Conservation (phyloP, 2,329 filamentous ascomycete genomes). For the Aspergillus eucalypticola region DNA sequence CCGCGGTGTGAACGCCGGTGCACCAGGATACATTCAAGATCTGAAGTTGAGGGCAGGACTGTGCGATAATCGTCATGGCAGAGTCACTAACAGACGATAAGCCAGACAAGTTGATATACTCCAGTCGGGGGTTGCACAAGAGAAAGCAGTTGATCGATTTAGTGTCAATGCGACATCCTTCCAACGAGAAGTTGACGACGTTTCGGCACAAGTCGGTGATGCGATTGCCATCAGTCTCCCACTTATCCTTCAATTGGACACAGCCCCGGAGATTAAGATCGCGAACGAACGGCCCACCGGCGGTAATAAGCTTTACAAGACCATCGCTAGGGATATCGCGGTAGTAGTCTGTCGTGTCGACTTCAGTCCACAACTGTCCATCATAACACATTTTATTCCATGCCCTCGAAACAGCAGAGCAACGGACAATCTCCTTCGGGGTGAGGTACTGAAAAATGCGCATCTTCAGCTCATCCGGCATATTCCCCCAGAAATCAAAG, state of each 20-base stretch:
- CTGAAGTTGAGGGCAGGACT: constrained; percentile 79
- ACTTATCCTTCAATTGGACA: constrained; percentile 81
- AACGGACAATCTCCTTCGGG: constrained; percentile 77
- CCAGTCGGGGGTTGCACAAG: constrained; percentile 72
- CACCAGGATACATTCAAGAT: constrained; percentile 92
- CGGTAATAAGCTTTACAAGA: constrained; percentile 78
- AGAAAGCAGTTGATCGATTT: constrained; percentile 76
- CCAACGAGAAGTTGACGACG: constrained; percentile 80
- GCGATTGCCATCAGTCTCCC: constrained; percentile 65
- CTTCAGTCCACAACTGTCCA: constrained; percentile 84
- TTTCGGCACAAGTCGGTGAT: constrained; percentile 85
- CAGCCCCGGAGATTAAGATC: constrained; percentile 90
- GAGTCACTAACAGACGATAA: constrained; percentile 73
- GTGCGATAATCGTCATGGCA: constrained; percentile 81
- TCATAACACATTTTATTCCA: constrained; percentile 89
- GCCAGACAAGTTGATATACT: constrained; percentile 84
- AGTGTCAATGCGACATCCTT: constrained; percentile 85
- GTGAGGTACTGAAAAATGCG: constrained; percentile 73
- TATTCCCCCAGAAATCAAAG: constrained; percentile 73
- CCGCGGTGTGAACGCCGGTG: constrained; percentile 75
- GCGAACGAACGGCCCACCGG: constrained; percentile 85
- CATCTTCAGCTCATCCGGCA: constrained; percentile 81
- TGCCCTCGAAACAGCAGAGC: constrained; percentile 72
- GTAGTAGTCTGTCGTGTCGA: constrained; percentile 87
- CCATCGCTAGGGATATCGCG: constrained; percentile 80